Base-by-base conservation (phyloP, 2,329 filamentous ascomycete genomes). In the Dactylellina leptospora region DNA sequence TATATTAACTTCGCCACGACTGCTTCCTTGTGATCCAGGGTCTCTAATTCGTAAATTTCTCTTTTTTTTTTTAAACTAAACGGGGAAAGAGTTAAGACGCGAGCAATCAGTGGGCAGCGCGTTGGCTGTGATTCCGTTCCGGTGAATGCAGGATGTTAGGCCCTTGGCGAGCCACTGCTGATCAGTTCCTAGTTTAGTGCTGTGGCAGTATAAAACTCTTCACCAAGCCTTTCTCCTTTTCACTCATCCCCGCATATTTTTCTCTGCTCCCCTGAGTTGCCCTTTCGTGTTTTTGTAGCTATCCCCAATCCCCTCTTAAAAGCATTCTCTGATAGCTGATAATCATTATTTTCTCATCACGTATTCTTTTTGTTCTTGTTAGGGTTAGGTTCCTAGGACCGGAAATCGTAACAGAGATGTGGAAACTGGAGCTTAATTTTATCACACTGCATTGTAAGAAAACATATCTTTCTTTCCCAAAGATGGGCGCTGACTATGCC, bases 361-460 rank as follows among this genome's bases (percentile, higher is more conserved):
- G 11, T 33, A 33, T 6, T 11, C 28, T 33, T 33, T 33, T 33
- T 11, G 11, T 6, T 6, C 28, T 33, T 33, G 6, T 33, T n/a
- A n/a, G n/a, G n/a, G n/a, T 33, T 33, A 33, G 11, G 5, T 33
- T 33, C 28, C 28, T 33, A 33, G 11, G n/a, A 33, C 11, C 11
- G 28, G 11, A 33, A 33, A 33, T 6, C 28, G 28, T 33, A 33
- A 33, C 28, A 33, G 28, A 54, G 8, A 58, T 48, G 54, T 58
- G 54, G 54, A 58, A 58, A 25, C 33, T 25, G 5, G n/a, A 54
- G 11, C 48, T 77, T 28, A 77, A 78, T 59, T 78, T 78, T 47
- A 76, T 79, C 50, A 74, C 75, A 20, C 53, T 79, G 68, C 78
- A 79, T 74, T 78, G 77, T 78, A 64, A 48, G 77, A 72, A 27